These are phyloP conservation scores for Parastagonospora nodorum DNA, from an alignment of 2,329 filamentous ascomycete genomes.

Conservation along the genomic window DNA sequence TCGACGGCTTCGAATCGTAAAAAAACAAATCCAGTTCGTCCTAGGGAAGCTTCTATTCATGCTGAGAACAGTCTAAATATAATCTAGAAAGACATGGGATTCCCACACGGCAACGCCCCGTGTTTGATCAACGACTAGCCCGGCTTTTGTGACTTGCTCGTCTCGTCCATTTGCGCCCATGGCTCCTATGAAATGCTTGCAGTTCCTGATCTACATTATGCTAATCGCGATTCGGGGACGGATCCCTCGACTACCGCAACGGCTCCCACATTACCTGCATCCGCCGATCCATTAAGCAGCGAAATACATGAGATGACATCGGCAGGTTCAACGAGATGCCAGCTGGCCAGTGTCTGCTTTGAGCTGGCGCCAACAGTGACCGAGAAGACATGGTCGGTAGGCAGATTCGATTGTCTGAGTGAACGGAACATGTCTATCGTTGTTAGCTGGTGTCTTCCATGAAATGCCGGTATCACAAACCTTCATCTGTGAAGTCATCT, in stretches of 20 bases:
- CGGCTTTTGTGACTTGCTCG: neutral
- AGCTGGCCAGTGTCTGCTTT: constrained; percentile 88
- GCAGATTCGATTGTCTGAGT: constrained; percentile 63
- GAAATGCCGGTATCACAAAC: constrained; percentile 52
- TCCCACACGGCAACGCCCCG: neutral
- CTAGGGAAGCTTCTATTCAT: neutral
- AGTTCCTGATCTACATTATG: constrained; percentile 5
- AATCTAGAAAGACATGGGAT: no score
- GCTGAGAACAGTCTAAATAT: no score
- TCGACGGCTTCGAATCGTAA: constrained; percentile 1
- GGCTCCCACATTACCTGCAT: constrained; percentile 48
- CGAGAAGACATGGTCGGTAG: constrained; percentile 76
- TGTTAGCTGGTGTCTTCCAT: constrained; percentile 7
- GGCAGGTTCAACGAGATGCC: constrained; percentile 85
- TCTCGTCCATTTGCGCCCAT: constrained; percentile 13
- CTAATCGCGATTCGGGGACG: constrained; percentile 40
- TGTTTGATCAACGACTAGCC: neutral
- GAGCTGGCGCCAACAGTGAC: constrained; percentile 90
- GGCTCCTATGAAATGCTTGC: constrained; percentile 25
- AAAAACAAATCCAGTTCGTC: neutral
- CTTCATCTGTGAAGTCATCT: constrained; percentile 97
- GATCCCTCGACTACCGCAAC: constrained; percentile 48
- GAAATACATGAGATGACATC: constrained; percentile 77
- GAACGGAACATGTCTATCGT: constrained; percentile 78
- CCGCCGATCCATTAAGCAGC: constrained; percentile 58